Evolutionary conservation across 169 alveolate genomes (phyloP).

Genomic region (Plasmodium fragile): DNA sequence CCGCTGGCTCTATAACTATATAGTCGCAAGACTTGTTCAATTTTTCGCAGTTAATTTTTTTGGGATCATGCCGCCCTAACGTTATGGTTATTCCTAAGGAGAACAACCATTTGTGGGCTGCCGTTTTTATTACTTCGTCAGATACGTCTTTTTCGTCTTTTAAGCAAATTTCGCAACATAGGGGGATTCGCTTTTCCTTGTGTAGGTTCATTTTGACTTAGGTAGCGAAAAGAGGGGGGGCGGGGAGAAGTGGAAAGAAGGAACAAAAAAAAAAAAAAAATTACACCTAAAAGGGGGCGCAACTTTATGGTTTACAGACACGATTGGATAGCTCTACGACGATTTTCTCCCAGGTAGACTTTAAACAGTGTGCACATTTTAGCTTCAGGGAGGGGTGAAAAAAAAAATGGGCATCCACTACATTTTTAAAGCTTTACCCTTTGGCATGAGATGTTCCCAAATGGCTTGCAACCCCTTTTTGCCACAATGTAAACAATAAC

Average conservation of each 20-base stretch:
- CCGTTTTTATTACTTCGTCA: slow-evolving; percentile 47
- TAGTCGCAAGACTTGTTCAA: slow-evolving; percentile 70
- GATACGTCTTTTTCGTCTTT: slow-evolving; percentile 64
- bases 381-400: not conserved
- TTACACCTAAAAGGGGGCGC: not conserved
- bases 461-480: not conserved
- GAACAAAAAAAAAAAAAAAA: not conserved
- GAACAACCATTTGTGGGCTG: slow-evolving; percentile 74
- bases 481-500: not conserved
- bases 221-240: not conserved
- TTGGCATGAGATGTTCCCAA: not conserved
- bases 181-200: slow-evolving; percentile 56
- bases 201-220: slow-evolving; percentile 12
- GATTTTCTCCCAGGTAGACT: not conserved
- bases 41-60: slow-evolving; percentile 51
- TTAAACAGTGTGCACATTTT: not conserved
- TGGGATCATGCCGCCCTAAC: slow-evolving; percentile 74
- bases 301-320: not conserved
- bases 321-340: not conserved
- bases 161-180: slow-evolving; percentile 73
- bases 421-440: not conserved
- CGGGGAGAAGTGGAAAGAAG: not conserved
- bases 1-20: slow-evolving; percentile 75
- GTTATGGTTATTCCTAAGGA: slow-evolving; percentile 75
- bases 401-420: not conserved